Conservation (phyloP, 805 yeast genomes). For the Starmera quercuum region DNA sequence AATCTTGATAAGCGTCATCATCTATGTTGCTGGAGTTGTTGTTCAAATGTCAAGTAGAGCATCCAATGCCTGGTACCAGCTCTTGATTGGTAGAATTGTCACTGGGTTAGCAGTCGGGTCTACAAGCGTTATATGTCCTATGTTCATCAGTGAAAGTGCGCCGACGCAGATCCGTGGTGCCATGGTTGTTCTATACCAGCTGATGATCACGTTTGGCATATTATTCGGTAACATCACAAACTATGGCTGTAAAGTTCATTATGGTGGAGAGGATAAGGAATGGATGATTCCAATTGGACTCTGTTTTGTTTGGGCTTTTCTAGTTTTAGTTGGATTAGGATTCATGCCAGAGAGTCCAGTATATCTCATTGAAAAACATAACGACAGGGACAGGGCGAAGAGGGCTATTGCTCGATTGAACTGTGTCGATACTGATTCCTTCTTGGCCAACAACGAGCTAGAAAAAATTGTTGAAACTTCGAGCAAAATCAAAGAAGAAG, state of each 20-base stretch:
- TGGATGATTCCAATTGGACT: slow-evolving; percentile 65
- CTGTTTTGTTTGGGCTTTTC: slow-evolving; percentile 31
- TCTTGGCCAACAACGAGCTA: slow-evolving; percentile 40
- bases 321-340: slow-evolving; percentile 36
- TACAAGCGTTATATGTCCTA: slow-evolving; percentile 67
- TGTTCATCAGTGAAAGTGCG: slow-evolving; percentile 62
- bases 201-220: slow-evolving; percentile 65
- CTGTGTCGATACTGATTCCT: slow-evolving; percentile 37
- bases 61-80: slow-evolving; percentile 47
- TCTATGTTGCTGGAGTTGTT: slow-evolving; percentile 54
- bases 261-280: slow-evolving; percentile 41
- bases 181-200: slow-evolving; percentile 63
- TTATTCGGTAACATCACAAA: slow-evolving; percentile 63
- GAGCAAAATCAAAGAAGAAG: slow-evolving; percentile 40
- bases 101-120: slow-evolving; percentile 77
- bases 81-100: slow-evolving; percentile 53
- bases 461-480: slow-evolving; percentile 36
- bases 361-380: slow-evolving; percentile 40
- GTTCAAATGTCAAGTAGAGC: slow-evolving; percentile 46
- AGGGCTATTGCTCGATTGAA: slow-evolving; percentile 45
- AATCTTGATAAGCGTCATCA: slow-evolving; percentile 41
- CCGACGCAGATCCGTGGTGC: slow-evolving; percentile 67
- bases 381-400: slow-evolving; percentile 45
- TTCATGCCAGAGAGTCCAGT: slow-evolving; percentile 69
- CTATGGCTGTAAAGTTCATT: slow-evolving; percentile 42